phyloP scores from a whole-genome alignment of 2,329 filamentous ascomycete species.

The Cladophialophora yegresii region DNA sequence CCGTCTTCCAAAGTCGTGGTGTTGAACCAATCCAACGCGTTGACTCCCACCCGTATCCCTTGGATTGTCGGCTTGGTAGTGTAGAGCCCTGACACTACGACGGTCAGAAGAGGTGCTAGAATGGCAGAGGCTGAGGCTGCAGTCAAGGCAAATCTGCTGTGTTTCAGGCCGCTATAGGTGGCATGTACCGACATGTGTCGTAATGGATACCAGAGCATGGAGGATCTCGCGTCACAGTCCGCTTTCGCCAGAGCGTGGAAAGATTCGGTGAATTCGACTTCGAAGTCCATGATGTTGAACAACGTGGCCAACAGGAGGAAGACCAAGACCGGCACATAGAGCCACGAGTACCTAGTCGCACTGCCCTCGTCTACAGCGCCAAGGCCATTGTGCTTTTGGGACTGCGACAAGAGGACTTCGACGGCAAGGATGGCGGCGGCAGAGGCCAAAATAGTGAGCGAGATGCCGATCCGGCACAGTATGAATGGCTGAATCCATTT shows the following conservation, averaged over 20 bases:
- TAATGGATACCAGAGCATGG: conserved; percentile 30
- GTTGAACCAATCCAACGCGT: conserved; percentile 37
- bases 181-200: conserved; percentile 24
- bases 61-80: conserved; percentile 28
- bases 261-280: conserved; percentile 25
- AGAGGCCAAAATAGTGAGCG: conserved; percentile 21
- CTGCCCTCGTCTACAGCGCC: conserved; percentile 19
- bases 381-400: conserved; percentile 24
- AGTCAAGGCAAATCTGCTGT: conserved; percentile 28
- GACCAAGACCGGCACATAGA: conserved; percentile 37
- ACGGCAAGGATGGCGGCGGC: conserved; percentile 24
- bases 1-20: conserved; percentile 6
- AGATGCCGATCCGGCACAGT: conserved; percentile 25
- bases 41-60: conserved; percentile 23
- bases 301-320: conserved; percentile 30
- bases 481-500: conserved; percentile 29
- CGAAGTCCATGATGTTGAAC: conserved; percentile 33
- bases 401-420: conserved; percentile 26
- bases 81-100: conserved; percentile 39
- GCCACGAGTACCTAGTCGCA: conserved; percentile 30
- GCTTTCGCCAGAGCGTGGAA: conserved; percentile 28
- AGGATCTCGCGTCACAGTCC: conserved; percentile 20
- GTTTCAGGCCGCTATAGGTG: conserved; percentile 24
- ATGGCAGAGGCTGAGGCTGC: conserved; percentile 33
- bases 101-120: conserved; percentile 36